A percentile compares a stretch with the other conserved stretches of the same genome.
These are phyloP conservation scores for Ophiostoma himal-ulmi DNA, from an alignment of 2,329 filamentous ascomycete genomes.

Conservation along the genomic window DNA sequence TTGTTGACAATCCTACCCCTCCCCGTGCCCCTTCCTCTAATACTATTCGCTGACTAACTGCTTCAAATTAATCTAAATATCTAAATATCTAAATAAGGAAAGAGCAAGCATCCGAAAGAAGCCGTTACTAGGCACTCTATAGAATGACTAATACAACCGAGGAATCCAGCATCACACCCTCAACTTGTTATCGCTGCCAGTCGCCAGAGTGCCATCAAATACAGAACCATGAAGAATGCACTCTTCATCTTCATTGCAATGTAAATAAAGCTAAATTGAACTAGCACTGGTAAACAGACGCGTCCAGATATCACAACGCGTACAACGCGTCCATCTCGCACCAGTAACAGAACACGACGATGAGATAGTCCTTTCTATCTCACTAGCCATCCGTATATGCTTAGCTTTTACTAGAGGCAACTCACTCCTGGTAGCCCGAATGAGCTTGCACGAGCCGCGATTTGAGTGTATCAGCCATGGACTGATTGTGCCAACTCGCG, in stretches of 20 bases:
- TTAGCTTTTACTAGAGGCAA: neutral
- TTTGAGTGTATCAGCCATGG: too few species aligned
- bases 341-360: too few species aligned
- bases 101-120: neutral
- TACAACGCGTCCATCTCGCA: neutral
- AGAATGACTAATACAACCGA: neutral
- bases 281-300: neutral
- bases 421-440: neutral
- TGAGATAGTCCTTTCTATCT: too few species aligned
- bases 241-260: neutral
- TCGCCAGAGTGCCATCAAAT: too few species aligned
- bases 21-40: neutral
- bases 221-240: neutral
- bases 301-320: neutral
- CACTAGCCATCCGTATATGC: too few species aligned
- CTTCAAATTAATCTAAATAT: too few species aligned
- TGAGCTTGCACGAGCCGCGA: neutral
- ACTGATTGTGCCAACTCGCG: too few species aligned
- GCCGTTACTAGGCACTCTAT: neutral
- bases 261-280: neutral
- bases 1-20: neutral
- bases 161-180: slow-evolving; percentile 7
- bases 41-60: neutral
- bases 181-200: neutral
- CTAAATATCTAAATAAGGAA: neutral